phyloP scores from a whole-genome alignment of 805 yeast species.

The Myxozyma kluyveri region DNA sequence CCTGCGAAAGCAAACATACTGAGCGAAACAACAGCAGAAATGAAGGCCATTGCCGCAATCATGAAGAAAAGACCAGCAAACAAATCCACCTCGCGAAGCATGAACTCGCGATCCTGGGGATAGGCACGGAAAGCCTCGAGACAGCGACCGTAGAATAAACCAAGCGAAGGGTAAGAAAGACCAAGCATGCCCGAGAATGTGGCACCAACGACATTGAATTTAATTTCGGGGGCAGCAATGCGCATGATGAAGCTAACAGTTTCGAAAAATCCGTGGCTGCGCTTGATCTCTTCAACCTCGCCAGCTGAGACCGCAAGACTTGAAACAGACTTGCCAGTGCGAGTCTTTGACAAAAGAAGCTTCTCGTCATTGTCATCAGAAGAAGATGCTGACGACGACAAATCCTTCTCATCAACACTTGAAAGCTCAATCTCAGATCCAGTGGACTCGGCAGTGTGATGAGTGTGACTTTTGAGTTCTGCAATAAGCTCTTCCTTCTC shows the following conservation, averaged over 20 bases:
- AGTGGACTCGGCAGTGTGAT: conserved; percentile 3
- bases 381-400: neutral
- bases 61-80: conserved; percentile 30
- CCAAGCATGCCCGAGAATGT: conserved; percentile 25
- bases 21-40: conserved; percentile 21
- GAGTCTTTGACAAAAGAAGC: conserved; percentile 14
- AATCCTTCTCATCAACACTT: conserved; percentile 10
- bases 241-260: conserved; percentile 19
- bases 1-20: conserved; percentile 28
- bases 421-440: conserved; percentile 2
- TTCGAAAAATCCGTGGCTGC: conserved; percentile 12
- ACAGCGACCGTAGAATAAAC: conserved; percentile 29
- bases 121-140: conserved; percentile 25
- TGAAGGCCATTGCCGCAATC: conserved; percentile 19
- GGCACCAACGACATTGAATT: conserved; percentile 22
- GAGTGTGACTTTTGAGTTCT: conserved; percentile 15
- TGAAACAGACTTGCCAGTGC: conserved; percentile 14
- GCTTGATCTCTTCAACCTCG: conserved; percentile 7
- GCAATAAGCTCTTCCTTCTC: conserved; percentile 25
- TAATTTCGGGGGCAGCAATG: conserved; percentile 16
- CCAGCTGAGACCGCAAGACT: conserved; percentile 8
- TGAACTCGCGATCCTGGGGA: conserved; percentile 24
- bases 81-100: conserved; percentile 22
- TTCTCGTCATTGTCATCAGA: conserved; percentile 11
- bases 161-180: conserved; percentile 26